A percentile compares a stretch with the other conserved stretches of the same genome.
Conservation (phyloP, 1,139 yeast species). For the Kodamaea alishanica region DNA sequence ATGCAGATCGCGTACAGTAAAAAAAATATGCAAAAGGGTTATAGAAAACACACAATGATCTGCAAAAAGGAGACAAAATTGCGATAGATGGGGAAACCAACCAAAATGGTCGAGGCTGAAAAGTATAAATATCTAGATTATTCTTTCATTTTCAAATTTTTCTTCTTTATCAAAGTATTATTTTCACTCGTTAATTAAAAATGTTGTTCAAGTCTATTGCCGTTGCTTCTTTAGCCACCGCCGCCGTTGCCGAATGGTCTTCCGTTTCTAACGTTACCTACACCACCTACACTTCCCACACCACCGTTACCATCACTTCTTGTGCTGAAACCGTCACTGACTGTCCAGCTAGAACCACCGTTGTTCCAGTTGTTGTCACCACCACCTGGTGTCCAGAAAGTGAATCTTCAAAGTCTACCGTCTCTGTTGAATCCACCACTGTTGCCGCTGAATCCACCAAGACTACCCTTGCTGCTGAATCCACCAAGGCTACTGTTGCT, state of each 20-base stretch:
- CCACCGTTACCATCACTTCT: slow-evolving; percentile 31
- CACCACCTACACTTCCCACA: slow-evolving; percentile 13
- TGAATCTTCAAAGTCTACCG: slow-evolving; percentile 1
- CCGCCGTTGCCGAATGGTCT: slow-evolving; percentile 13
- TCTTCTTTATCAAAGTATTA: too few species aligned
- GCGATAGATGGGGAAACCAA: too few species aligned
- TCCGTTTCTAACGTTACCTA: slow-evolving; percentile 17
- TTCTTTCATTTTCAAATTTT: too few species aligned
- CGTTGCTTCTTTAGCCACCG: slow-evolving; percentile 2
- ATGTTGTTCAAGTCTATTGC: not conserved
- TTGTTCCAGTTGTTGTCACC: slow-evolving; percentile 1
- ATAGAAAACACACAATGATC: too few species aligned
- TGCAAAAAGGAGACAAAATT: too few species aligned
- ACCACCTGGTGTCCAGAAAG: slow-evolving; percentile 5
- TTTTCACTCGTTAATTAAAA: not conserved
- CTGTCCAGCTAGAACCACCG: slow-evolving; percentile 19
- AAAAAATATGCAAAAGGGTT: too few species aligned
- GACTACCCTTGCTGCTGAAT: not conserved
- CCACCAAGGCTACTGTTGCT: slow-evolving; percentile 5
- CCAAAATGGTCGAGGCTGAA: too few species aligned
- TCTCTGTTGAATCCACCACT: slow-evolving; percentile 5
- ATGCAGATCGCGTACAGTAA: too few species aligned
- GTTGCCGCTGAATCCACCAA: slow-evolving; percentile 4
- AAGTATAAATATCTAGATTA: too few species aligned
- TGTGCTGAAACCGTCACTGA: slow-evolving; percentile 22